Percentiles rank a stretch among this genome's conserved stretches.
phyloP scores from a whole-genome alignment of 805 yeast species.

The Candida taoyuanica region DNA sequence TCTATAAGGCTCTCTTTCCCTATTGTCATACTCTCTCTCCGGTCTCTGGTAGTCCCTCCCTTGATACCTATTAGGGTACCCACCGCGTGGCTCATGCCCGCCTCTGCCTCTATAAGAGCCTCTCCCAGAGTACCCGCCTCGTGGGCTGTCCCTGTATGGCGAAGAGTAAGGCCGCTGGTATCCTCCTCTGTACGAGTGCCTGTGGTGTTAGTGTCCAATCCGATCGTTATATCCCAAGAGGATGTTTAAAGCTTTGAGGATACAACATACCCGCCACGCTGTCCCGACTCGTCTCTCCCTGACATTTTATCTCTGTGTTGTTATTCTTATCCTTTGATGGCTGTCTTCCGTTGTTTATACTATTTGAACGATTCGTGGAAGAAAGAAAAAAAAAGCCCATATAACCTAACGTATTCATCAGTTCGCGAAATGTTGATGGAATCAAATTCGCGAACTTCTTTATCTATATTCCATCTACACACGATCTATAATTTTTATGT shows the following conservation, averaged over 20 bases:
- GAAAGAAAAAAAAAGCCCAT: too few relatives aligned
- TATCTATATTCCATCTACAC: too few relatives aligned
- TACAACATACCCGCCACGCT: slow-evolving; percentile 2
- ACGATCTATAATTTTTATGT: too few relatives aligned
- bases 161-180: slow-evolving; percentile 11
- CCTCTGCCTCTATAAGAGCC: slow-evolving; percentile 1
- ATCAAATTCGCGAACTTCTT: background rate
- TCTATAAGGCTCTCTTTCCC: background rate
- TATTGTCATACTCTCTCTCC: background rate
- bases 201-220: slow-evolving; percentile 5
- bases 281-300: slow-evolving; percentile 1
- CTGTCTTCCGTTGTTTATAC: too few relatives aligned
- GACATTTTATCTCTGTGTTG: slow-evolving; percentile 3
- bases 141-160: slow-evolving; percentile 7
- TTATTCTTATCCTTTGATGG: too few relatives aligned
- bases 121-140: slow-evolving; percentile 5
- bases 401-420: too few relatives aligned
- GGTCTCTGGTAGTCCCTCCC: slow-evolving; percentile 1
- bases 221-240: too few relatives aligned
- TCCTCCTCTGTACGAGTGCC: slow-evolving; percentile 13
- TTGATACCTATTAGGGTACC: background rate
- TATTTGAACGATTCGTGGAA: too few relatives aligned
- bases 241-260: too few relatives aligned
- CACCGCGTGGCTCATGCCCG: background rate
- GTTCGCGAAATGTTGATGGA: background rate